Evolutionary conservation across 352 stramenopile species (phyloP).

Genomic region (Phytophthora quininea): DNA sequence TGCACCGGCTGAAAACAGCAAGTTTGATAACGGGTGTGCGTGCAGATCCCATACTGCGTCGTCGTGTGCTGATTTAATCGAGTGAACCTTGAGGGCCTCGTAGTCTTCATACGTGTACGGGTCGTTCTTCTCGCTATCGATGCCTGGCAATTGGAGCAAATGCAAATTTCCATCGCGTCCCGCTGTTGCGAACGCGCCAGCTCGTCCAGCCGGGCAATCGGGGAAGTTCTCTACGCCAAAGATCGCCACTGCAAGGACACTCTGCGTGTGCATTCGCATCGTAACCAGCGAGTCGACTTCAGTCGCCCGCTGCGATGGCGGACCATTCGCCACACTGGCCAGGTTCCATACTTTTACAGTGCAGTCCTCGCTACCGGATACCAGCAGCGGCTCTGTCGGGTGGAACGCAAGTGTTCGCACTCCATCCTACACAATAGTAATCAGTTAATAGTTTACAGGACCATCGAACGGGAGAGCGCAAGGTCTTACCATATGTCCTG

Average conservation of each 20-base stretch:
- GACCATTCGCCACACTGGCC: slow-evolving; percentile 57
- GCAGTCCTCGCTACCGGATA: slow-evolving; percentile 87
- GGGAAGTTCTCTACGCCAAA: slow-evolving; percentile 82
- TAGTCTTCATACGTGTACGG: slow-evolving; percentile 80
- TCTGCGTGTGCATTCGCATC: slow-evolving; percentile 73
- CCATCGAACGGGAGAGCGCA: not conserved
- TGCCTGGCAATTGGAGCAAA: slow-evolving; percentile 61
- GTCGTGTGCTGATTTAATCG: slow-evolving; percentile 77
- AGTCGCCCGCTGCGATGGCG: slow-evolving; percentile 68
- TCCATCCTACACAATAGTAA: slow-evolving; percentile 54
- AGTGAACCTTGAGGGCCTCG: slow-evolving; percentile 68
- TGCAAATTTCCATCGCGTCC: slow-evolving; percentile 80
- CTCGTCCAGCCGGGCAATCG: slow-evolving; percentile 48
- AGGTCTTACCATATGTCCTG: slow-evolving; percentile 73
- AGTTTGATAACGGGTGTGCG: slow-evolving; percentile 81
- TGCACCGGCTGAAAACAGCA: slow-evolving; percentile 80
- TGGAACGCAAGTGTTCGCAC: slow-evolving; percentile 81
- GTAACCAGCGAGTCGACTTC: slow-evolving; percentile 84
- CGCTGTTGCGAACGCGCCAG: slow-evolving; percentile 71
- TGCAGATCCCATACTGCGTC: slow-evolving; percentile 86
- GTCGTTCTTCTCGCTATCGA: slow-evolving; percentile 71
- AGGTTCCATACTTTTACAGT: slow-evolving; percentile 88
- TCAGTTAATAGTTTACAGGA: no score
- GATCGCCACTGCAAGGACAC: slow-evolving; percentile 73
- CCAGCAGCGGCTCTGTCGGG: slow-evolving; percentile 79